Conservation (phyloP, 2,329 filamentous ascomycete genomes). For the Scleromitrula shiraiana region DNA sequence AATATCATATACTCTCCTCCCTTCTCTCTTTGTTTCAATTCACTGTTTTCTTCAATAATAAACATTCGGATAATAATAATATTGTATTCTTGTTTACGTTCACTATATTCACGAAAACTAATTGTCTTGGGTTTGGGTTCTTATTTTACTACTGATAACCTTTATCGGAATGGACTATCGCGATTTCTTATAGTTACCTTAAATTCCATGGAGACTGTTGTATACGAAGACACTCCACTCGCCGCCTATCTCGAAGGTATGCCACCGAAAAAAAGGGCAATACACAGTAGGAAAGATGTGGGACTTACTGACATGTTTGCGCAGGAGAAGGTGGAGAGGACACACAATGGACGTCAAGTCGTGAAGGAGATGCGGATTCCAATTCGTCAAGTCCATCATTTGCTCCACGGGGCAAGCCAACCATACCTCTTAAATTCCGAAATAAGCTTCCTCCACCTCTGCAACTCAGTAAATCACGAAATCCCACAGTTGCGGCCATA, state of each 20-base stretch:
- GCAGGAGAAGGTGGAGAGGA: constrained; percentile 39
- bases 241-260: constrained; percentile 84
- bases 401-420: constrained; percentile 48
- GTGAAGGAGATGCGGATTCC: constrained; percentile 16
- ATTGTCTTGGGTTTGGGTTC: no score
- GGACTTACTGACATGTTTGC: constrained; percentile 12
- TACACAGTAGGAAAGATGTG: background rate
- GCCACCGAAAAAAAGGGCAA: constrained; percentile 22
- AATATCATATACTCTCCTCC: background rate
- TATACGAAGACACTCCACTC: constrained; percentile 80
- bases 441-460: constrained; percentile 39
- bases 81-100: background rate
- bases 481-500: constrained; percentile 37
- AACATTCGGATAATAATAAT: background rate
- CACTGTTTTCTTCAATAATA: background rate
- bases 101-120: no score
- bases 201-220: constrained; percentile 69
- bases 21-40: background rate
- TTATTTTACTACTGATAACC: background rate
- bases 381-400: constrained; percentile 34
- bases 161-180: constrained; percentile 20
- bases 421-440: constrained; percentile 46
- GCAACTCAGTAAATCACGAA: constrained; percentile 35
- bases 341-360: constrained; percentile 26
- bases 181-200: constrained; percentile 12